Evolutionary conservation across 768 basidiomycete species (phyloP).

Genomic region (Naematelia encephala): DNA sequence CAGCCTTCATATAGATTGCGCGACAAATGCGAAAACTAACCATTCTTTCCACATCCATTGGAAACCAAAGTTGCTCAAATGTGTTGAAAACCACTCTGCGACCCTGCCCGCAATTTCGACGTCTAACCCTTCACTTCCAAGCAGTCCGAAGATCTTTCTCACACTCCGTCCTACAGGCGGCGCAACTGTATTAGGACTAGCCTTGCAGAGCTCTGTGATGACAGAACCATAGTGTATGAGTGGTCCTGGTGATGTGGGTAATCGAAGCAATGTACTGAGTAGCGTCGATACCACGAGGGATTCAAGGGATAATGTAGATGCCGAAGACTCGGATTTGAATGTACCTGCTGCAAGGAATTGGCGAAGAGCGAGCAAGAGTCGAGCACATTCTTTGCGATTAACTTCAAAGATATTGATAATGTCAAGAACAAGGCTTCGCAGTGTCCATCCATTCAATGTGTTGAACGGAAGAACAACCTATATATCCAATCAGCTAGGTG

Average conservation of each 20-base stretch:
- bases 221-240: constrained; percentile 81
- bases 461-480: constrained; percentile 74
- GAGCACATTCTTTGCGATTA: constrained; percentile 91
- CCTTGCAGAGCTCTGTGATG: constrained; percentile 89
- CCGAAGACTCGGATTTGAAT: constrained; percentile 66
- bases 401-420: constrained; percentile 86
- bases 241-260: constrained; percentile 74
- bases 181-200: constrained; percentile 87
- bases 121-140: constrained; percentile 77
- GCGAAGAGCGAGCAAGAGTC: constrained; percentile 77
- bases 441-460: constrained; percentile 71
- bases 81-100: constrained; percentile 91
- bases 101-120: constrained; percentile 76
- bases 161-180: constrained; percentile 96
- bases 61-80: constrained; percentile 97
- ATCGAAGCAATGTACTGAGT: constrained; percentile 67
- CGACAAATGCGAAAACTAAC: constrained; percentile 54
- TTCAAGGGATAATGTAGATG: constrained; percentile 82
- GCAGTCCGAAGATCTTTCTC: constrained; percentile 70
- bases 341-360: constrained; percentile 78
- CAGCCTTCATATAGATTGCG: background rate
- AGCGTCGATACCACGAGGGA: constrained; percentile 81
- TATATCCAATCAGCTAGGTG: constrained; percentile 45
- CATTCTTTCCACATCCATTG: constrained; percentile 99
- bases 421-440: constrained; percentile 71